Percentiles rank a stretch among this genome's conserved stretches.
These are phyloP conservation scores for Pyrenochaeta sp. DNA, from an alignment of 2,329 filamentous ascomycete species.

Conservation along the genomic window DNA sequence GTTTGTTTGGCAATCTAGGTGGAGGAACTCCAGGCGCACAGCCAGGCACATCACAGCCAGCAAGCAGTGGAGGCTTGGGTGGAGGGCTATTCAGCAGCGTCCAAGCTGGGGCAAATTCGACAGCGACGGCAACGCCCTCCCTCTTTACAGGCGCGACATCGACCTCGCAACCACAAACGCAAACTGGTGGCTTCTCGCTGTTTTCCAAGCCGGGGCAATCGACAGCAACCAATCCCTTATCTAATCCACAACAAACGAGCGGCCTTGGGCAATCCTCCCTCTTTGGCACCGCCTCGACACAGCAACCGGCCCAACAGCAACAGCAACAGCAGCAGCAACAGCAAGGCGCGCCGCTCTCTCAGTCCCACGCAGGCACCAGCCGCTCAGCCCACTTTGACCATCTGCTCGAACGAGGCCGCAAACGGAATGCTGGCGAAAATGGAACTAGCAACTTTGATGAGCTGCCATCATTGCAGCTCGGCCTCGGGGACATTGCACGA, in stretches of 20 bases:
- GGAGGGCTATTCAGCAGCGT: conserved; percentile 44
- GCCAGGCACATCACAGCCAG: conserved; percentile 35
- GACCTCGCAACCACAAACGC: conserved; percentile 34
- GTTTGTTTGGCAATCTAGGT: conserved; percentile 41
- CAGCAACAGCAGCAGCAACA: conserved; percentile 38
- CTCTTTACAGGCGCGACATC: conserved; percentile 33
- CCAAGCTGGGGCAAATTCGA: conserved; percentile 48
- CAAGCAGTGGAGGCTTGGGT: conserved; percentile 37
- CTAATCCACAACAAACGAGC: conserved; percentile 38
- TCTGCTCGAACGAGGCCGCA: conserved; percentile 69
- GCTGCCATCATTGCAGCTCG: conserved; percentile 87
- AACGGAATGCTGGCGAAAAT: conserved; percentile 73
- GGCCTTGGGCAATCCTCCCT: conserved; percentile 36
- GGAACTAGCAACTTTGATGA: conserved; percentile 71
- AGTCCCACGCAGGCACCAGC: conserved; percentile 40
- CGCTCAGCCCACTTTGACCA: conserved; percentile 72
- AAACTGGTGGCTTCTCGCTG: conserved; percentile 29
- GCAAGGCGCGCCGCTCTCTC: conserved; percentile 40
- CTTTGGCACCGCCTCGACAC: conserved; percentile 33
- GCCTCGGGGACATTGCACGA: conserved; percentile 83
- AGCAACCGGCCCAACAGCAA: conserved; percentile 13
- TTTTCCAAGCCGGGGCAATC: conserved; percentile 40
- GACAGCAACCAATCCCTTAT: conserved; percentile 27
- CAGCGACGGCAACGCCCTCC: conserved; percentile 34
- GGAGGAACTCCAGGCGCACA: conserved; percentile 34